phyloP scores from a whole-genome alignment of 768 basidiomycete genomes.

The Podaxis sp. region DNA sequence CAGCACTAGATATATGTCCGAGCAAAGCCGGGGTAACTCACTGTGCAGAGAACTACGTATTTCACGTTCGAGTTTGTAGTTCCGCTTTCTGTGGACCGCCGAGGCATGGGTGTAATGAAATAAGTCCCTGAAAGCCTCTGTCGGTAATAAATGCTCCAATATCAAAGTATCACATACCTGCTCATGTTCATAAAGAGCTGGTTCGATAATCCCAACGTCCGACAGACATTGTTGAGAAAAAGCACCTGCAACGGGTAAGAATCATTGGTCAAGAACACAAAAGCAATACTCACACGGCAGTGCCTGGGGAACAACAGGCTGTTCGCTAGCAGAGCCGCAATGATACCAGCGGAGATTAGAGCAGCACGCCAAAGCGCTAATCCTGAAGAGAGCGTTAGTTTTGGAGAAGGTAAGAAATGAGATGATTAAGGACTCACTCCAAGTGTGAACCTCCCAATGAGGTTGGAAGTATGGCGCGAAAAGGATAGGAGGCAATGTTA shows the following conservation, averaged over 20 bases:
- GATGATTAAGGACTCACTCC: background rate
- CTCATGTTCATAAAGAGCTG: conserved; percentile 44
- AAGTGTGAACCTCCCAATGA: background rate
- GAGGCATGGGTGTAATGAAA: conserved; percentile 27
- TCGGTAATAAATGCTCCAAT: background rate
- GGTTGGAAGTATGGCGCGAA: background rate
- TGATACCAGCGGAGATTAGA: conserved; percentile 45
- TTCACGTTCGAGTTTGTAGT: conserved; percentile 38
- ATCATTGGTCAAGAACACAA: background rate
- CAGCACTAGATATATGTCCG: background rate
- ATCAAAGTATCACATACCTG: conserved; percentile 28
- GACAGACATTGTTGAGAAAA: conserved; percentile 40
- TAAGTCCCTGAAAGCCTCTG: conserved; percentile 30
- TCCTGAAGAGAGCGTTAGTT: conserved; percentile 25
- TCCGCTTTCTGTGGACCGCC: conserved; percentile 31
- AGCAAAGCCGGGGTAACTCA: conserved; percentile 4
- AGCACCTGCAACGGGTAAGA: conserved; percentile 31
- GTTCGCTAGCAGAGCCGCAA: conserved; percentile 44
- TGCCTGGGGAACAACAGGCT: conserved; percentile 46
- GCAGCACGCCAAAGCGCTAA: conserved; percentile 38
- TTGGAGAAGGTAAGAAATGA: background rate
- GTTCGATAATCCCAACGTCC: conserved; percentile 37
- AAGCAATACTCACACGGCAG: conserved; percentile 33
- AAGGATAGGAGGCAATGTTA: conserved; percentile 3
- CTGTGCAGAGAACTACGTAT: conserved; percentile 41